A percentile compares a stretch with the other conserved stretches of the same genome.
Evolutionary conservation across 2,329 filamentous ascomycete species (phyloP).

Genomic region (Colletotrichum sansevieriae): DNA sequence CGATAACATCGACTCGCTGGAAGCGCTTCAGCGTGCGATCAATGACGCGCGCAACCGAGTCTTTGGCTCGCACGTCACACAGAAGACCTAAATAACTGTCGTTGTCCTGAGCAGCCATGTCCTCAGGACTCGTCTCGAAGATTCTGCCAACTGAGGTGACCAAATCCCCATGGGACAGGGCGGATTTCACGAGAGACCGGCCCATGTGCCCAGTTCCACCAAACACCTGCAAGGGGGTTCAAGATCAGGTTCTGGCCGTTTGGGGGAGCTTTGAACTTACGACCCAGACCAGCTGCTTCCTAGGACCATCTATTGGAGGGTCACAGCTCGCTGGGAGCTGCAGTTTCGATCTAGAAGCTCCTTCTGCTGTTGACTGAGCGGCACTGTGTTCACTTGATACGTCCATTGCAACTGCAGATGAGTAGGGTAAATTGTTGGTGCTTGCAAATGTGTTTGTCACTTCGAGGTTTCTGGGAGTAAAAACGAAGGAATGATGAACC

Average conservation of each 20-base stretch:
- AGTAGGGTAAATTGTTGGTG: no score
- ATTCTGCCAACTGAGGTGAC: constrained; percentile 89
- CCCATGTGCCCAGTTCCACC: constrained; percentile 98
- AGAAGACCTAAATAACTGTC: constrained; percentile 82
- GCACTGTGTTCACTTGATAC: constrained; percentile 32
- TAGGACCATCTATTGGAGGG: constrained; percentile 76
- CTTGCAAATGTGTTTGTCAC: background rate
- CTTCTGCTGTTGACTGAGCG: constrained; percentile 24
- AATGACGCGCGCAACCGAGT: constrained; percentile 81
- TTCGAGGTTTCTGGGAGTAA: background rate
- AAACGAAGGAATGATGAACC: no score
- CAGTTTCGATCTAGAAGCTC: constrained; percentile 51
- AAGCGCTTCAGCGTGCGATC: constrained; percentile 79
- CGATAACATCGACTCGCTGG: constrained; percentile 87
- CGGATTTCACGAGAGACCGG: constrained; percentile 86
- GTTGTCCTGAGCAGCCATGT: constrained; percentile 75
- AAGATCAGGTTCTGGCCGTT: constrained; percentile 2
- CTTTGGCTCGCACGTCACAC: constrained; percentile 88
- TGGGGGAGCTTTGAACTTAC: constrained; percentile 62
- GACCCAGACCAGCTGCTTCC: constrained; percentile 88
- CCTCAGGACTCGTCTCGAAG: constrained; percentile 79
- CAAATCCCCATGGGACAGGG: constrained; percentile 82
- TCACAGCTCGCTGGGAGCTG: constrained; percentile 87
- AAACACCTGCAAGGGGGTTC: constrained; percentile 73
- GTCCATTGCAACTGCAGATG: constrained; percentile 17